Evolutionary conservation across 108 stramenopile genomes (phyloP).

Genomic region (Fragilariopsis cylindrus): DNA sequence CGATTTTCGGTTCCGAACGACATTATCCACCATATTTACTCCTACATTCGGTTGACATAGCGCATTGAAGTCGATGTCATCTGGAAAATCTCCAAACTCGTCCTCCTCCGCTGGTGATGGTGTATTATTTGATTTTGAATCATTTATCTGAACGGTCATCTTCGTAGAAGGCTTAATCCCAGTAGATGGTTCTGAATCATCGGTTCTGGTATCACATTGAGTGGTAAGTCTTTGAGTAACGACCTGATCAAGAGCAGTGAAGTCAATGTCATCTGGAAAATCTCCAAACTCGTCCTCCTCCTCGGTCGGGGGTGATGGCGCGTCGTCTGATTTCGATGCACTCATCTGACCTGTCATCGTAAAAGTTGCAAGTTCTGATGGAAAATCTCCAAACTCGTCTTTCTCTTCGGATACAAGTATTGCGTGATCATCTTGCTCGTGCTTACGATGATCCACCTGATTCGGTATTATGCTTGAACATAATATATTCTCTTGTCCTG

Average conservation of each 20-base stretch:
- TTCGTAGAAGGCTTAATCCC: background rate
- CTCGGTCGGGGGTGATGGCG: background rate
- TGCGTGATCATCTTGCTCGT: too few species aligned
- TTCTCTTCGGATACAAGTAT: too few species aligned
- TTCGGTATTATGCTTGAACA: too few species aligned
- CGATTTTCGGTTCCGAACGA: slow-evolving; percentile 27
- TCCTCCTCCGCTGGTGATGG: slow-evolving; percentile 20
- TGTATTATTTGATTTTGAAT: background rate
- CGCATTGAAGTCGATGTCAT: slow-evolving; percentile 19
- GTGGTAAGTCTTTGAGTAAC: slow-evolving; percentile 18
- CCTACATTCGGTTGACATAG: background rate
- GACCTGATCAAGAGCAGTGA: slow-evolving; percentile 24
- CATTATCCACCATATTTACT: slow-evolving; percentile 6
- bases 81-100: slow-evolving; percentile 31
- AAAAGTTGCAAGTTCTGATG: slow-evolving; percentile 35
- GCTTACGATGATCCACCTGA: too few species aligned
- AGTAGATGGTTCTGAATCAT: slow-evolving; percentile 2
- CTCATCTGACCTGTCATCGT: too few species aligned
- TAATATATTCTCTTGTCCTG: too few species aligned
- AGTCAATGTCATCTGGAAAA: slow-evolving; percentile 25
- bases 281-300: slow-evolving; percentile 42
- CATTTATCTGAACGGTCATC: background rate
- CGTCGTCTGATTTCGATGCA: too few species aligned
- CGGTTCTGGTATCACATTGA: slow-evolving; percentile 7
- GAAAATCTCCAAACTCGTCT: slow-evolving; percentile 44